These are phyloP conservation scores for Pseudocercospora fuligena DNA, from an alignment of 2,329 filamentous ascomycete species.

Conservation along the genomic window DNA sequence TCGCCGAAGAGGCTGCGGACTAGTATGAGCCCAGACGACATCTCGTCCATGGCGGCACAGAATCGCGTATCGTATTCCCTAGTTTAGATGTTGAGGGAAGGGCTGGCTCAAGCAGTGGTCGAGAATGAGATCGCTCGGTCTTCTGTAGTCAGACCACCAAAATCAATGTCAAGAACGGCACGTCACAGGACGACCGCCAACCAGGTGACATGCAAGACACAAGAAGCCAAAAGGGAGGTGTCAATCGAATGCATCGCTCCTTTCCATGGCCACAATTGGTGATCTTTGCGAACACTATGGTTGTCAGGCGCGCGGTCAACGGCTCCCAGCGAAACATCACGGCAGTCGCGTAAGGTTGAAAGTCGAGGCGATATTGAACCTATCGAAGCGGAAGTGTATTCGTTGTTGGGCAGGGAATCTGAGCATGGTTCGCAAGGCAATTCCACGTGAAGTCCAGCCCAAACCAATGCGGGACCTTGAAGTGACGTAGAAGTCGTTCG, in stretches of 20 bases:
- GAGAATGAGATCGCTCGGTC: not conserved
- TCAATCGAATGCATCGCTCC: not conserved
- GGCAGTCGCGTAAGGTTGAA: not conserved
- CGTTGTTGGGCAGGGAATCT: not conserved
- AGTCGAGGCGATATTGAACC: not conserved
- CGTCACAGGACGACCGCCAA: not conserved
- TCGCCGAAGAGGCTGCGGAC: conserved; percentile 23
- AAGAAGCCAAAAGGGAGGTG: not conserved
- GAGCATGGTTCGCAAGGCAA: not conserved
- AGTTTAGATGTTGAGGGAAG: not conserved
- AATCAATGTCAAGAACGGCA: not conserved
- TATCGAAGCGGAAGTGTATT: not conserved
- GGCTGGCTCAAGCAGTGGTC: not conserved
- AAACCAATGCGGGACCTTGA: not conserved
- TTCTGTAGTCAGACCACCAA: not conserved
- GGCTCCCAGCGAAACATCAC: not conserved
- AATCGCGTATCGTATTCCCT: not conserved
- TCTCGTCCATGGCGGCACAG: not conserved
- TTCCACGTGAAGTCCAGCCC: not conserved
- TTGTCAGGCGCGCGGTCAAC: not conserved
- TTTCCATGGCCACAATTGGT: not conserved
- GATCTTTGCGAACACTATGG: not conserved
- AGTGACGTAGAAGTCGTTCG: not conserved
- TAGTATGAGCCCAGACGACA: not conserved
- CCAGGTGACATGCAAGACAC: not conserved